Conservation (phyloP, 73 alveolate genomes). For the Symbiodinium natans region DNA sequence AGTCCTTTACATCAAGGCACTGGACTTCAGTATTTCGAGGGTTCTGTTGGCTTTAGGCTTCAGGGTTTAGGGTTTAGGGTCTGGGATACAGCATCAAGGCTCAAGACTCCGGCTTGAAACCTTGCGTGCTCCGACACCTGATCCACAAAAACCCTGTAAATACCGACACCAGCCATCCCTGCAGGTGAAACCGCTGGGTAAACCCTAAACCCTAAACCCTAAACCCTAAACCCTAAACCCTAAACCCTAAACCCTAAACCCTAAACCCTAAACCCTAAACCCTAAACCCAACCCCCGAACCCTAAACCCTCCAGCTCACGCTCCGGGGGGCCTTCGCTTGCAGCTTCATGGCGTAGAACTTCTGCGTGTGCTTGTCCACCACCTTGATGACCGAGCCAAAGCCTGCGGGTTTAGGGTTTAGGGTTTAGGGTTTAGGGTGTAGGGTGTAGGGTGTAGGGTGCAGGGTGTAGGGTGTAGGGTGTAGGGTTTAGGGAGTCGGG, state of each 20-base stretch:
- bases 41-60: no score
- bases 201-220: neutral
- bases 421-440: neutral
- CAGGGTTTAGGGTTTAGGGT: no score
- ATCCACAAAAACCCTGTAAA: no score
- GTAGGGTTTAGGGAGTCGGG: neutral
- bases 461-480: neutral
- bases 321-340: slow-evolving; percentile 25
- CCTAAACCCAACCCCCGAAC: neutral
- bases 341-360: slow-evolving; percentile 69
- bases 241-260: neutral
- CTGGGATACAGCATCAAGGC: no score
- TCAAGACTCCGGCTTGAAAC: no score
- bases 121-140: no score
- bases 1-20: no score
- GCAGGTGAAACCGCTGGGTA: no score
- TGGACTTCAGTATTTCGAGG: no score
- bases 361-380: slow-evolving; percentile 83
- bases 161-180: no score
- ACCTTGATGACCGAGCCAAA: slow-evolving; percentile 59
- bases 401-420: neutral
- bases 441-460: neutral
- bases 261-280: neutral
- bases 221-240: neutral
- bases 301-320: neutral